Evolutionary conservation across 2,329 filamentous ascomycete genomes (phyloP).

Genomic region (Dactylonectria estremocensis): DNA sequence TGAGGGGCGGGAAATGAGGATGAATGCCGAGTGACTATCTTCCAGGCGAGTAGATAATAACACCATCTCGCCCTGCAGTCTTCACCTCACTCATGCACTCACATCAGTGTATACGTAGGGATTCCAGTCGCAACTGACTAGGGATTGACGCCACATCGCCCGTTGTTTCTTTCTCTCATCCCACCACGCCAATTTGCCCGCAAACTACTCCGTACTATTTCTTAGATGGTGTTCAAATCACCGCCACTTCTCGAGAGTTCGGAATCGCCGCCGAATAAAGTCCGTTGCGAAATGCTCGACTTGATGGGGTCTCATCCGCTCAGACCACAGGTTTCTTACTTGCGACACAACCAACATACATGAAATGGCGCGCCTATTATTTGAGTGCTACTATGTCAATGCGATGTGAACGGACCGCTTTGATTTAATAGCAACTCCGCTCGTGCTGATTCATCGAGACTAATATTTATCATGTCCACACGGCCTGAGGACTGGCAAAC

Average conservation of each 20-base stretch:
- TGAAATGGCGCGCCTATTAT: neutral
- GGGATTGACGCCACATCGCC: conserved; percentile 40
- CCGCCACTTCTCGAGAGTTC: neutral
- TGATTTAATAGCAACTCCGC: neutral
- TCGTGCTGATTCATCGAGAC: neutral
- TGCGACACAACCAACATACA: neutral
- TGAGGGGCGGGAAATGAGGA: conserved; percentile 41
- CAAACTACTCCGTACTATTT: neutral
- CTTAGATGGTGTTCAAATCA: neutral
- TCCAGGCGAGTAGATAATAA: conserved; percentile 37
- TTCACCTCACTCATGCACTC: conserved; percentile 28
- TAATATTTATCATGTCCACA: neutral
- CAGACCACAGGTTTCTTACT: neutral
- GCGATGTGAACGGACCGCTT: neutral
- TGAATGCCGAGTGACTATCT: conserved; percentile 33
- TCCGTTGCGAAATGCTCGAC: neutral
- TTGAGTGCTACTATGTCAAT: neutral
- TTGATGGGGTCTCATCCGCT: neutral
- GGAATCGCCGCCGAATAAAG: neutral
- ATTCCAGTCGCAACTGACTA: conserved; percentile 34
- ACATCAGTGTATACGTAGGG: neutral
- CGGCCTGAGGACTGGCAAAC: neutral
- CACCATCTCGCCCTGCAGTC: conserved; percentile 30
- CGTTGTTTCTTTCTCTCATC: neutral
- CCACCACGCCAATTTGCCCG: neutral